Conservation (phyloP, 2,329 filamentous ascomycete genomes). For the Arthrobotrys sphaeroides region DNA sequence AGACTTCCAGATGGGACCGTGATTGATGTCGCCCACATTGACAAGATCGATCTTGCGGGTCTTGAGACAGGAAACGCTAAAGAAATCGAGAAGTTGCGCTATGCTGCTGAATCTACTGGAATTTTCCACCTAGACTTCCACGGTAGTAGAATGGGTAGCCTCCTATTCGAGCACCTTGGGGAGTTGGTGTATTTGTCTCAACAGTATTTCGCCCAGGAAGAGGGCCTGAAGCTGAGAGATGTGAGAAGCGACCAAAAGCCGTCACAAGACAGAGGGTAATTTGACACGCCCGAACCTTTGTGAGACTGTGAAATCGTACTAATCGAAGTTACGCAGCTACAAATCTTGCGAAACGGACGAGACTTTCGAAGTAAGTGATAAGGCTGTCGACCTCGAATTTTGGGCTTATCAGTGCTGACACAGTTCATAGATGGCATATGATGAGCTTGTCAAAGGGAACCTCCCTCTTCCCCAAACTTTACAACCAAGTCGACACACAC, state of each 20-base stretch:
- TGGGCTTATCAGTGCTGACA: neutral
- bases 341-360: constrained; percentile 38
- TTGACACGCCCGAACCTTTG: neutral
- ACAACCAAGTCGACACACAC: constrained; percentile 14
- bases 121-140: constrained; percentile 43
- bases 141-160: constrained; percentile 11
- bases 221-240: constrained; percentile 19
- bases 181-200: constrained; percentile 30
- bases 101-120: constrained; percentile 12
- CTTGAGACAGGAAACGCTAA: constrained; percentile 9
- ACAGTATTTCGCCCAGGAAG: constrained; percentile 34
- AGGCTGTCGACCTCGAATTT: neutral
- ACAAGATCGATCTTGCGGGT: constrained; percentile 19
- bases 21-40: constrained; percentile 15
- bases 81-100: constrained; percentile 28
- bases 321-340: constrained; percentile 7
- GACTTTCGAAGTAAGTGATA: constrained; percentile 41
- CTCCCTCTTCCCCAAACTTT: constrained; percentile 15
- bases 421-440: constrained; percentile 28
- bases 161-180: constrained; percentile 25
- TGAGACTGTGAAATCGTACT: neutral
- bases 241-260: constrained; percentile 13
- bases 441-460: constrained; percentile 44
- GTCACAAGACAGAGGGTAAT: constrained; percentile 47
- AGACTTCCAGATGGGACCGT: constrained; percentile 3